A percentile compares a stretch with the other conserved stretches of the same genome.
Conservation (phyloP, 2,329 filamentous ascomycete genomes). For the Trichoderma endophyticum region DNA sequence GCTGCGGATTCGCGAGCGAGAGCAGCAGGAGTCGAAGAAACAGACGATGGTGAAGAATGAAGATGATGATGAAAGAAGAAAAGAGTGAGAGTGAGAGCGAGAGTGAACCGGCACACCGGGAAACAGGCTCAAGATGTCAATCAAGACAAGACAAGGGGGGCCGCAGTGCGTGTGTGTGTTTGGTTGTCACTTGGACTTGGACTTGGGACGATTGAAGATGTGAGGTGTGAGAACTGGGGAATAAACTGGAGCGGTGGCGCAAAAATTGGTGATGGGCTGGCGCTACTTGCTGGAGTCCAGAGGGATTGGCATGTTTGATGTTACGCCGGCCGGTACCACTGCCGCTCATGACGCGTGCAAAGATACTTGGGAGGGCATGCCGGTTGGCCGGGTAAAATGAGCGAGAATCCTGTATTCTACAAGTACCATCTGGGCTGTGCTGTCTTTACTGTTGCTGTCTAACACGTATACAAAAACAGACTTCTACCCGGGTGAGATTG, state of each 20-base stretch:
- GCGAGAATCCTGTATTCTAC: background rate
- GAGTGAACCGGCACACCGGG: background rate
- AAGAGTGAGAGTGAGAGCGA: background rate
- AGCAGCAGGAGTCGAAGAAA: background rate
- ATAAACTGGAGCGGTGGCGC: conserved; percentile 16
- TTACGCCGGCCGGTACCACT: background rate
- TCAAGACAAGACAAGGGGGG: too few species aligned
- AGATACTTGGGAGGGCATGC: background rate
- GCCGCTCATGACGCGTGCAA: background rate
- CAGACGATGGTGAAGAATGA: background rate
- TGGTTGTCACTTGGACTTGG: background rate
- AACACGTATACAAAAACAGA: background rate
- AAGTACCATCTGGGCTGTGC: background rate
- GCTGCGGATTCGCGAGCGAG: background rate
- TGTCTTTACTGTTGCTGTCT: background rate
- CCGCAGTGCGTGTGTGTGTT: background rate
- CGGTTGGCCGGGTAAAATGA: background rate
- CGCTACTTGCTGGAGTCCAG: background rate
- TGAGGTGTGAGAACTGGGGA: background rate
- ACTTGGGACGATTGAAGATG: background rate
- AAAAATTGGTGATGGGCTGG: conserved; percentile 6
- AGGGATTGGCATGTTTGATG: conserved; percentile 3
- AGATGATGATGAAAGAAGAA: background rate
- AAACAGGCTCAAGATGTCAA: background rate
- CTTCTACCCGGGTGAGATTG: background rate